Evolutionary conservation across 108 stramenopile genomes (phyloP).

Genomic region (Fragilariopsis cylindrus): DNA sequence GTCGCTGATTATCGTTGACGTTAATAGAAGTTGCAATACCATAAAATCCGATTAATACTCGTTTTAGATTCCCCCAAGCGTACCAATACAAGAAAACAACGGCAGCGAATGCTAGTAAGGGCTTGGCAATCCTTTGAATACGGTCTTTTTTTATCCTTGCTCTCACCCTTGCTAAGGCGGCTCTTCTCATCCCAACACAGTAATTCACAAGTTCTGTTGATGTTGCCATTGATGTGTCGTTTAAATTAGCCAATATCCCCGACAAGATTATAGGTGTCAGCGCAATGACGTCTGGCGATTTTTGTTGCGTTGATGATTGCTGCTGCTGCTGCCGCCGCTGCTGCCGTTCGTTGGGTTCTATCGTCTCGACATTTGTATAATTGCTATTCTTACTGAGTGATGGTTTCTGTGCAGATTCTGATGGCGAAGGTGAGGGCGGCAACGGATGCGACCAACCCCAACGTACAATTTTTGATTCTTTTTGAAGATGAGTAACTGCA

Average conservation of each 20-base stretch:
- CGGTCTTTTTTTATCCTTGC: constrained; percentile 18
- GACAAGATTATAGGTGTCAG: constrained; percentile 48
- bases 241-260: constrained; percentile 26
- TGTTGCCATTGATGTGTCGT: neutral
- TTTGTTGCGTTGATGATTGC: neutral
- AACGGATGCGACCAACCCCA: neutral
- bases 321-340: constrained; percentile 1
- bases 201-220: constrained; percentile 33
- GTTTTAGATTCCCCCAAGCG: neutral
- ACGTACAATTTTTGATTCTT: constrained; percentile 13
- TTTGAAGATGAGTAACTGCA: constrained; percentile 19
- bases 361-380: neutral
- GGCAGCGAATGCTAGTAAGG: constrained; percentile 16
- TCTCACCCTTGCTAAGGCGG: constrained; percentile 27
- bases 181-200: constrained; percentile 32
- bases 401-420: neutral
- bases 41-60: neutral
- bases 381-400: neutral
- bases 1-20: neutral
- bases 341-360: neutral
- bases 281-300: neutral
- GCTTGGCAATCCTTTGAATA: constrained; percentile 18
- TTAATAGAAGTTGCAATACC: neutral
- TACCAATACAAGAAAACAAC: constrained; percentile 17
- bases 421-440: neutral